A percentile compares a stretch with the other conserved stretches of the same genome.
These are phyloP conservation scores for Calocybe cyanea DNA, from an alignment of 768 basidiomycete genomes.

Conservation along the genomic window DNA sequence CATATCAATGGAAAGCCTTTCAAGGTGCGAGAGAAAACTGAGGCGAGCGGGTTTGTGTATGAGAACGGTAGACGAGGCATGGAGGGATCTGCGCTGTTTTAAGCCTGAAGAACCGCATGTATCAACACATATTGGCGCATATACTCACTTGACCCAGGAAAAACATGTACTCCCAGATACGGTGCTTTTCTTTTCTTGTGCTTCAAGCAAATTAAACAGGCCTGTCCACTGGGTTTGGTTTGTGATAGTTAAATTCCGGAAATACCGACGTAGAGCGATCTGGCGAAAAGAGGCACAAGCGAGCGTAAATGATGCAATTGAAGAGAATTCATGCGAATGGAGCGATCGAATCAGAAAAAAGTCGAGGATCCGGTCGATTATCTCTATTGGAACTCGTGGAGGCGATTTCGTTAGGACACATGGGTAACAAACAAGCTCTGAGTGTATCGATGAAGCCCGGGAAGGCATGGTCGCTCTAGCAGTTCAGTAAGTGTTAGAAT, in stretches of 20 bases:
- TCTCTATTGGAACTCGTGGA: slow-evolving; percentile 31
- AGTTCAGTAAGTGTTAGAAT: no score
- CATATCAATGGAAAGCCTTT: slow-evolving; percentile 39
- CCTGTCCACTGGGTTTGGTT: slow-evolving; percentile 20
- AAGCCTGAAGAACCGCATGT: no score
- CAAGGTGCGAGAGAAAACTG: slow-evolving; percentile 29
- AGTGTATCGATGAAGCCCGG: not conserved
- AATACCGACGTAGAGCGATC: slow-evolving; percentile 37
- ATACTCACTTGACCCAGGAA: slow-evolving; percentile 45
- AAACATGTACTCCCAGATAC: slow-evolving; percentile 26
- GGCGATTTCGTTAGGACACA: no score
- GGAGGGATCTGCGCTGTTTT: slow-evolving; percentile 25
- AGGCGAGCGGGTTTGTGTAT: slow-evolving; percentile 22
- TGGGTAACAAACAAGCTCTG: no score
- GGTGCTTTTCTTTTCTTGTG: slow-evolving; percentile 14
- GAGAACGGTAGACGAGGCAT: slow-evolving; percentile 27
- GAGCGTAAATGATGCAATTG: slow-evolving; percentile 36
- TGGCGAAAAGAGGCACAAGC: slow-evolving; percentile 39
- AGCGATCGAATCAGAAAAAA: slow-evolving; percentile 16
- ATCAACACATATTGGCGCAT: slow-evolving; percentile 12
- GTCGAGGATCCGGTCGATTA: slow-evolving; percentile 32
- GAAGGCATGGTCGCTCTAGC: not conserved
- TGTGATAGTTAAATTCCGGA: slow-evolving; percentile 27
- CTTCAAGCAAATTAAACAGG: slow-evolving; percentile 21
- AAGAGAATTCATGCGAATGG: slow-evolving; percentile 22